These are phyloP conservation scores for Heliamphora pulchella DNA, from an alignment of 179 eudicot genomes.

Conservation along the genomic window DNA sequence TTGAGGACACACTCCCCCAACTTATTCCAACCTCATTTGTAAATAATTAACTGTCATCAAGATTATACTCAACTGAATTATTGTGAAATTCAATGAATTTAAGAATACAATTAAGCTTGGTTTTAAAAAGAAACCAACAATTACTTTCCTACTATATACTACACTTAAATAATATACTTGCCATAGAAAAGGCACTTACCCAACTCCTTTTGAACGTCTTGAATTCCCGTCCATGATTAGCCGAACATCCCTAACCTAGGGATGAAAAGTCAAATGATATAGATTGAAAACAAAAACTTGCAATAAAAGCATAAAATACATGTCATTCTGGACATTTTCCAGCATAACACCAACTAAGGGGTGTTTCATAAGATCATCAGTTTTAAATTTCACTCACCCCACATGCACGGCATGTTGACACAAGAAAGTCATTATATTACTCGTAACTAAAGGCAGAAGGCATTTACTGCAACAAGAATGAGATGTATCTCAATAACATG, in stretches of 20 bases:
- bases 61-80: background rate
- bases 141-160: slow-evolving; percentile 19
- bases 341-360: background rate
- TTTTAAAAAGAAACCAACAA: slow-evolving; percentile 19
- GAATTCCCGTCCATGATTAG: slow-evolving; percentile 91
- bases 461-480: slow-evolving; percentile 32
- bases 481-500: slow-evolving; percentile 16
- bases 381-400: slow-evolving; percentile 27
- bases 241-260: slow-evolving; percentile 85
- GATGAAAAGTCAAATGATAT: background rate
- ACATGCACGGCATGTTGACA: slow-evolving; percentile 26
- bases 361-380: slow-evolving; percentile 14
- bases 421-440: slow-evolving; percentile 30
- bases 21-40: too few relatives aligned
- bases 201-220: slow-evolving; percentile 91
- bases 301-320: slow-evolving; percentile 8
- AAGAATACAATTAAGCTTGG: slow-evolving; percentile 40
- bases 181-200: slow-evolving; percentile 36
- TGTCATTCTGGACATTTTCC: slow-evolving; percentile 8
- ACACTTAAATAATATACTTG: slow-evolving; percentile 12
- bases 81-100: slow-evolving; percentile 43
- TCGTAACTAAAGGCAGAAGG: slow-evolving; percentile 24
- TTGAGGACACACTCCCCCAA: too few relatives aligned
- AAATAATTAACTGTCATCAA: too few relatives aligned
- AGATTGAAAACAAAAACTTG: background rate